Evolutionary conservation across 352 stramenopile genomes (phyloP).

Genomic region (Halophytophthora polymorphica): DNA sequence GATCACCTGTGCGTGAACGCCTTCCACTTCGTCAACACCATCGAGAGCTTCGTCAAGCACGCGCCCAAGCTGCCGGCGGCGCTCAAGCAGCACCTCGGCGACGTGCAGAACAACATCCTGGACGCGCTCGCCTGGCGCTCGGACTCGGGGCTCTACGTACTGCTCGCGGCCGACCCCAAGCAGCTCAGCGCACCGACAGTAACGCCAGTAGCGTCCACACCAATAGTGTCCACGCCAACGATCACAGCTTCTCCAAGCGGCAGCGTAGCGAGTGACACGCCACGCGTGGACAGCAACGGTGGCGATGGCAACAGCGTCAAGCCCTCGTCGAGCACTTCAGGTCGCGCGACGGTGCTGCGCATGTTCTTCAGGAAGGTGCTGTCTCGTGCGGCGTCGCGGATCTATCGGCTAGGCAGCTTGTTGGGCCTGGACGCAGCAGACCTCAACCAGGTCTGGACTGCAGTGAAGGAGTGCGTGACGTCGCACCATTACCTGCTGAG

Average conservation of each 20-base stretch:
- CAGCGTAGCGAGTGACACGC: conserved; percentile 4
- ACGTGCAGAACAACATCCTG: conserved; percentile 83
- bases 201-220: conserved; percentile 8
- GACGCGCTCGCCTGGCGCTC: conserved; percentile 73
- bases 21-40: conserved; percentile 86
- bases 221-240: conserved; percentile 6
- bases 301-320: neutral
- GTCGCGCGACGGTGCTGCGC: conserved; percentile 57
- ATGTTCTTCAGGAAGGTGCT: conserved; percentile 87
- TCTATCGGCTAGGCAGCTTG: conserved; percentile 67
- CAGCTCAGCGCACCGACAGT: conserved; percentile 7
- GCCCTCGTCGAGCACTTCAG: neutral
- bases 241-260: conserved; percentile 20
- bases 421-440: conserved; percentile 70
- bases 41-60: conserved; percentile 87
- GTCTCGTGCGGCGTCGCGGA: conserved; percentile 73
- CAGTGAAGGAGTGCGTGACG: conserved; percentile 79
- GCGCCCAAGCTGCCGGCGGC: conserved; percentile 61
- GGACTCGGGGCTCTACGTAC: conserved; percentile 65
- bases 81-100: conserved; percentile 83
- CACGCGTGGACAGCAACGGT: conserved; percentile 8
- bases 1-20: conserved; percentile 72
- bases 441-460: conserved; percentile 86
- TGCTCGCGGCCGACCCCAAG: conserved; percentile 40
- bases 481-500: conserved; percentile 54